Base-by-base conservation (phyloP, 768 basidiomycete genomes). In the Phlegmacium glaucopus region DNA sequence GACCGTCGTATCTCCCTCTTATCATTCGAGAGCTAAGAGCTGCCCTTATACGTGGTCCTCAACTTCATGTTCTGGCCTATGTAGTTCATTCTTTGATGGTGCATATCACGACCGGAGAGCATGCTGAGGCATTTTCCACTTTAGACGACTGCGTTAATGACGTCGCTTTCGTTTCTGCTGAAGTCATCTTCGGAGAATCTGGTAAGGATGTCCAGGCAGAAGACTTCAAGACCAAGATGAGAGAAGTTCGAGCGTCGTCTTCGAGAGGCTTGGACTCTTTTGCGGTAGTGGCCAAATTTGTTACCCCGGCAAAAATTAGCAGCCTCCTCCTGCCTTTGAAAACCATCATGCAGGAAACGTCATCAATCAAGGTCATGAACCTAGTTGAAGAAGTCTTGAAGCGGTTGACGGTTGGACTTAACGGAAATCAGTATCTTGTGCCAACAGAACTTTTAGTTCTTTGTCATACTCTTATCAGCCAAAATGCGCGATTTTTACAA, bases 101-200 rank as follows among this genome's bases (percentile, higher is more conserved):
- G n/a, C 80, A 90, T 47, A 77, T 94, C 38, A 93, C 91, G 0
- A 72, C 81, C 0, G 72, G 74, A 0, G 80, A 84, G 4, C 67
- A 79, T 59, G 67, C 76, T 26, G 60, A 70, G 2, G 57, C 62
- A 0, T 90, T 94, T 61, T 62, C 68, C 32, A 73, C 70, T 17
- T 74, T 97, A 1, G 94, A 97, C 54, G 75, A 76, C 12, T 85
- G 85, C 53, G 84, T 93, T 15, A 78, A 79, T 38, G 87, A 92
- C 54, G 74, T 94, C 7, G 85, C 89, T 0, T 80, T 87, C 59
- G 69, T 97, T 46, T 85, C 88, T 12, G 83, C 85, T 0, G 93
- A 91, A 60, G 95, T 97, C 43, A 79, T 97, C 44, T 97, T 97
- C 55, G 95, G 95, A 22, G 84, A 94, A 61, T 94, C 94, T 1